Percentiles rank a stretch among this genome's conserved stretches.
Evolutionary conservation across 352 stramenopile genomes (phyloP).

Genomic region (Thalassiosira tumida): DNA sequence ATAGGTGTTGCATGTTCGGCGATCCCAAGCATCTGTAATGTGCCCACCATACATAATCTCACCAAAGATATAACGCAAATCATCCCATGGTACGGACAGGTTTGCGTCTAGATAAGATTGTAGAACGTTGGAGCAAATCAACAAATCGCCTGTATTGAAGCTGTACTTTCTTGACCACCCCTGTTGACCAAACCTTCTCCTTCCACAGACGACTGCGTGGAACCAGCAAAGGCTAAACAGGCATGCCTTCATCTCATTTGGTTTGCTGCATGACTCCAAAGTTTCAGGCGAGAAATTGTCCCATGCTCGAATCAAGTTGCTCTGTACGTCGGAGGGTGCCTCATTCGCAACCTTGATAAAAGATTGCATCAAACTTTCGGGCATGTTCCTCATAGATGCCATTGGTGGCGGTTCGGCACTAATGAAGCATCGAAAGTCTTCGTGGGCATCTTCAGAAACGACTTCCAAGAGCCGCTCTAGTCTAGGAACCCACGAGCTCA

Average conservation of each 20-base stretch:
- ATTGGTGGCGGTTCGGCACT: constrained; percentile 93
- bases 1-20: constrained; percentile 95
- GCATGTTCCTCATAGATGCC: constrained; percentile 91
- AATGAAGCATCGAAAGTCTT: constrained; percentile 95
- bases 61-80: constrained; percentile 96
- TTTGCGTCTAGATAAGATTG: constrained; percentile 96
- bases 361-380: constrained; percentile 95
- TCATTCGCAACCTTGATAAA: constrained; percentile 98
- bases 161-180: constrained; percentile 99
- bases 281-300: constrained; percentile 94
- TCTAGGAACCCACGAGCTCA: constrained; percentile 95
- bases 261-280: constrained; percentile 95
- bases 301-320: constrained; percentile 96
- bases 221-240: constrained; percentile 98
- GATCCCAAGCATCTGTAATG: constrained; percentile 96
- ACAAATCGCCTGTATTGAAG: constrained; percentile 96
- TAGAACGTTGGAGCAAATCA: constrained; percentile 94
- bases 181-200: constrained; percentile 96
- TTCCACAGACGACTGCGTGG: constrained; percentile 96
- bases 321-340: constrained; percentile 94
- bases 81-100: constrained; percentile 95
- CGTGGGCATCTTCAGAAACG: constrained; percentile 94
- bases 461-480: constrained; percentile 98
- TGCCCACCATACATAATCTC: constrained; percentile 97
- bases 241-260: constrained; percentile 95